A percentile compares a stretch with the other conserved stretches of the same genome.
Conservation (phyloP, 2,329 filamentous ascomycete species). For the Epichloe baconii region DNA sequence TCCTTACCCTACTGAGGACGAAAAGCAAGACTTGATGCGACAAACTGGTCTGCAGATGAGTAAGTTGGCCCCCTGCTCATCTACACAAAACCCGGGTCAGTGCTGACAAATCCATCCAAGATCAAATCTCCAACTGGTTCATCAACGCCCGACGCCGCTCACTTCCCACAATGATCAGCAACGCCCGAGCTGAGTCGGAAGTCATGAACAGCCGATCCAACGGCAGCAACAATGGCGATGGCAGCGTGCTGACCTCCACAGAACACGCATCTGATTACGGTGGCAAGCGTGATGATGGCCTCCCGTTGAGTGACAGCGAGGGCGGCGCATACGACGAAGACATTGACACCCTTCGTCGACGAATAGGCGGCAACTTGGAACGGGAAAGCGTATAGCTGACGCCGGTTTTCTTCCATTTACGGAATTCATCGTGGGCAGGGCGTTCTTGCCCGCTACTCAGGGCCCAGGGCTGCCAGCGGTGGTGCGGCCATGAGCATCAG, state of each 20-base stretch:
- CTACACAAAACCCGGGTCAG: neutral
- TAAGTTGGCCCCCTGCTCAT: constrained; percentile 28
- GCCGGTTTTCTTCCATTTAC: too few relatives aligned
- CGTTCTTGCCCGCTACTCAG: too few relatives aligned
- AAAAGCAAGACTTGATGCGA: constrained; percentile 70
- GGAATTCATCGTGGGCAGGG: neutral
- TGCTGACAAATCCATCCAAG: constrained; percentile 25
- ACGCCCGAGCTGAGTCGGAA: constrained; percentile 38
- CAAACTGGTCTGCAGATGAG: constrained; percentile 69
- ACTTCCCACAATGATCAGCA: constrained; percentile 46
- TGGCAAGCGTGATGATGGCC: constrained; percentile 20
- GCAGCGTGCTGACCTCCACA: constrained; percentile 25
- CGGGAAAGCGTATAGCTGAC: constrained; percentile 30
- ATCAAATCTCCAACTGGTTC: constrained; percentile 70
- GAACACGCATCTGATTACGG: constrained; percentile 15
- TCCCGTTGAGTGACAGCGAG: constrained; percentile 34
- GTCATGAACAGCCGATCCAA: constrained; percentile 25
- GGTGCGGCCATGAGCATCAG: too few relatives aligned
- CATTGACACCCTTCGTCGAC: constrained; percentile 18
- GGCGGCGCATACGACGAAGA: constrained; percentile 32
- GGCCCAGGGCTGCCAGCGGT: too few relatives aligned
- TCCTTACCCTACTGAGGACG: constrained; percentile 77
- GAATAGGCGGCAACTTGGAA: constrained; percentile 24
- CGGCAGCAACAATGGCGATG: constrained; percentile 13
- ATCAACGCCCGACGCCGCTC: constrained; percentile 63